These are phyloP conservation scores for Thinopyrum elongatum DNA, from an alignment of 176 grass and related monocot genomes.

Conservation along the genomic window DNA sequence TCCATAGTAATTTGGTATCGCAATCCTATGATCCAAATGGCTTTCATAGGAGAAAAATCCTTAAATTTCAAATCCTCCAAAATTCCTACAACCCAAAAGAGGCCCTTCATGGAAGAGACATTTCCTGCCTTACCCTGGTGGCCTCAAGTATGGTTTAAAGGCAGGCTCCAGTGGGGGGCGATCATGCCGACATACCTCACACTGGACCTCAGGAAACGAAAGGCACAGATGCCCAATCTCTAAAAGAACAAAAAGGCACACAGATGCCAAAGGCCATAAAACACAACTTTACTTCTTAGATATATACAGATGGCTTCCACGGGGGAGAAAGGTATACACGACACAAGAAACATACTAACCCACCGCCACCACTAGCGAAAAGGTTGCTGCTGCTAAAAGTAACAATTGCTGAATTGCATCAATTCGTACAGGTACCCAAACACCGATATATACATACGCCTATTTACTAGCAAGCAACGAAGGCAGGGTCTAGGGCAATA, in stretches of 20 bases:
- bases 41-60: background rate
- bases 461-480: conserved; percentile 34
- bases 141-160: background rate
- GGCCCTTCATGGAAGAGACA: too few relatives aligned
- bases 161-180: too few relatives aligned
- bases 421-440: conserved; percentile 18
- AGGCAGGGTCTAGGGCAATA: background rate
- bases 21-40: background rate
- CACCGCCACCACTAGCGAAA: conserved; percentile 3
- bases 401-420: conserved; percentile 22
- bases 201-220: background rate
- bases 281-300: conserved; percentile 7
- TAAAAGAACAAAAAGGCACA: background rate
- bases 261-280: background rate
- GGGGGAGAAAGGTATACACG: conserved; percentile 2
- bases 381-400: background rate
- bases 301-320: conserved; percentile 37
- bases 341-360: conserved; percentile 8
- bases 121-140: background rate
- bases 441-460: conserved; percentile 41
- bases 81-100: background rate
- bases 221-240: background rate
- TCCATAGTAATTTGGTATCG: background rate
- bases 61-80: background rate
- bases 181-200: background rate